Percentiles rank a stretch among this genome's conserved stretches.
Evolutionary conservation across 129 eudicot species (phyloP).

Genomic region (Flaveria sonorensis): DNA sequence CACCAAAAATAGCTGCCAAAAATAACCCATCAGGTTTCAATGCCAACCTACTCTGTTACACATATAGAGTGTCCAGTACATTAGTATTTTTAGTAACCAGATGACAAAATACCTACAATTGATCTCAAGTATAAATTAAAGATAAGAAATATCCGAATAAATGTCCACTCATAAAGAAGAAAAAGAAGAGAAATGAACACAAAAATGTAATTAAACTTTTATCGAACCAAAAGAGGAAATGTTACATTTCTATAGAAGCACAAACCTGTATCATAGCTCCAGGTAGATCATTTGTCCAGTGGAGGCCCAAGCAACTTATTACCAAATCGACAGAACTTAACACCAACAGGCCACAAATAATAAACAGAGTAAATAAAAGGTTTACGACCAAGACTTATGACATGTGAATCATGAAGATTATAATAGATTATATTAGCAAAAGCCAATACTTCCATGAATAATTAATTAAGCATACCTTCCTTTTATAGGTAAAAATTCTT

Average conservation of each 20-base stretch:
- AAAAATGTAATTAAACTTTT: not conserved
- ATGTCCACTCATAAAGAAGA: not conserved
- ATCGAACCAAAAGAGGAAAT: not conserved
- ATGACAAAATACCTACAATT: not conserved
- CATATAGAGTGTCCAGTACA: constrained; percentile 9
- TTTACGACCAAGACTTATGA: constrained; percentile 10
- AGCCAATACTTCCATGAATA: not conserved
- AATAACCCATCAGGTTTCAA: constrained; percentile 96
- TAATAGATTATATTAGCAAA: not conserved
- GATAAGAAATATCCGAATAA: constrained; percentile 10
- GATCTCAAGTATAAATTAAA: constrained; percentile 3
- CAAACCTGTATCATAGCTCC: constrained; percentile 97
- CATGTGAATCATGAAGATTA: not conserved
- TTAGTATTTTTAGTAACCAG: constrained; percentile 2
- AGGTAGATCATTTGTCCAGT: constrained; percentile 99
- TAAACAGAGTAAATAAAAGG: constrained; percentile 17
- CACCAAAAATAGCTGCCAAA: constrained; percentile 92
- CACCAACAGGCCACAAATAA: constrained; percentile 29
- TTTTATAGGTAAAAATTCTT: constrained; percentile 86
- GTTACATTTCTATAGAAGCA: constrained; percentile 24
- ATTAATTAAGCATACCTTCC: constrained; percentile 52
- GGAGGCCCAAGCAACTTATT: constrained; percentile 95
- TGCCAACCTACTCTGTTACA: constrained; percentile 80
- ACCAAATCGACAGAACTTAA: constrained; percentile 82
- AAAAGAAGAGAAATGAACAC: not conserved